phyloP scores from a whole-genome alignment of 148 eudicot genomes.

The Cornus florida region DNA sequence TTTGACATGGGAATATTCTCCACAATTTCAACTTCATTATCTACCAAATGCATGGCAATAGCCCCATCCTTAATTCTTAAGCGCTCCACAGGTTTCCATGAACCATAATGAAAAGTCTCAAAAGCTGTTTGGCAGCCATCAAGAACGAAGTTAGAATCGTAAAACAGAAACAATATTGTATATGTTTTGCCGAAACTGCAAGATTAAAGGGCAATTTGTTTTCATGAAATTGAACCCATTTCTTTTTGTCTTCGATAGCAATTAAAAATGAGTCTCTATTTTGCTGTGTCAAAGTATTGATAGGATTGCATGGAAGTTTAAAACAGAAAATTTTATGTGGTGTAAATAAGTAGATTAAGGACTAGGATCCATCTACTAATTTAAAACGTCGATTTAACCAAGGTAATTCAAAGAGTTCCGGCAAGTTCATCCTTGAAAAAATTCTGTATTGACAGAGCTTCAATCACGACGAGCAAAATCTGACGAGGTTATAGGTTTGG shows the following conservation, averaged over 20 bases:
- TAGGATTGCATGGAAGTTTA: not conserved
- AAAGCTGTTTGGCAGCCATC: constrained; percentile 53
- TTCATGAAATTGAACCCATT: not conserved
- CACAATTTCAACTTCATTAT: constrained; percentile 51
- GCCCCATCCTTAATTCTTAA: constrained; percentile 57
- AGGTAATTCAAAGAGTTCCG: too few species aligned
- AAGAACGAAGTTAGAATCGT: not conserved
- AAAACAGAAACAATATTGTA: not conserved
- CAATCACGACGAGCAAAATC: too few species aligned
- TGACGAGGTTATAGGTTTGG: too few species aligned
- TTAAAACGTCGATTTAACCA: too few species aligned
- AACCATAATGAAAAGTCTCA: constrained; percentile 58
- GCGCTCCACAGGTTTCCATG: constrained; percentile 73
- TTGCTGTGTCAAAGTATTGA: not conserved
- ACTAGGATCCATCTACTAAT: too few species aligned
- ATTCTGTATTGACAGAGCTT: too few species aligned
- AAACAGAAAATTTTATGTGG: too few species aligned
- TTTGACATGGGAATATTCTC: constrained; percentile 53
- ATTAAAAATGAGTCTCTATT: constrained; percentile 1
- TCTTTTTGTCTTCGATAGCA: not conserved
- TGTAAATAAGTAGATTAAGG: too few species aligned
- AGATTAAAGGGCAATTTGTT: not conserved
- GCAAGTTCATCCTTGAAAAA: too few species aligned
- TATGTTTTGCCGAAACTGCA: not conserved
- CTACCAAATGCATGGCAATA: constrained; percentile 42